Evolutionary conservation across 1,284 basidiomycete genomes (phyloP).

Genomic region (Rhodotorula sp.): DNA sequence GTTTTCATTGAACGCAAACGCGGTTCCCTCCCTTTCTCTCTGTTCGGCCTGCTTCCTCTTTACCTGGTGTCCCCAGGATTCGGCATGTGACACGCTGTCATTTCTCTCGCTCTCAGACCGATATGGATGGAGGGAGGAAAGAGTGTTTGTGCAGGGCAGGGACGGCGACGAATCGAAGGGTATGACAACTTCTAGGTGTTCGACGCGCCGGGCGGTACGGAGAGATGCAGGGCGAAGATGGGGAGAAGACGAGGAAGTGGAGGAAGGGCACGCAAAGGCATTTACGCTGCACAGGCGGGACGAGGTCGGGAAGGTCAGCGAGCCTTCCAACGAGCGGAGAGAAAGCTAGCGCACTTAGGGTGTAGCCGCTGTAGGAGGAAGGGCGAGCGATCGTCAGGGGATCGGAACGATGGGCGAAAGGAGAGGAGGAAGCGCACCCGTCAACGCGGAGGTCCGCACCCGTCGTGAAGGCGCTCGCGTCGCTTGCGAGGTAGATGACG

Average conservation of each 20-base stretch:
- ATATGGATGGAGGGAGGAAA: too few species aligned
- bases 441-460: slow-evolving; percentile 81
- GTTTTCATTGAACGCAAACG: too few species aligned
- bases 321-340: background rate
- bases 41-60: too few species aligned
- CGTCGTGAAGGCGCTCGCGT: slow-evolving; percentile 82
- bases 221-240: background rate
- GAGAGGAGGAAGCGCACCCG: slow-evolving; percentile 54
- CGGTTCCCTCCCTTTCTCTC: too few species aligned
- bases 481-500: slow-evolving; percentile 78
- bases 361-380: slow-evolving; percentile 3
- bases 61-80: too few species aligned
- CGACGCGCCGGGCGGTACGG: background rate
- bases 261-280: background rate
- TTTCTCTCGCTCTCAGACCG: too few species aligned
- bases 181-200: background rate
- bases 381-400: too few species aligned
- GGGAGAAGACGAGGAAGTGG: background rate
- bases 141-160: too few species aligned
- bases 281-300: background rate
- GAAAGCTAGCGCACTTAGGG: background rate
- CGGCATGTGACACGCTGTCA: too few species aligned
- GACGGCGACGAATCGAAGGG: background rate
- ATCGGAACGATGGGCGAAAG: background rate
- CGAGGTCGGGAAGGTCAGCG: background rate